Evolutionary conservation across 768 basidiomycete species (phyloP).

Genomic region (Exidia glandulosa): DNA sequence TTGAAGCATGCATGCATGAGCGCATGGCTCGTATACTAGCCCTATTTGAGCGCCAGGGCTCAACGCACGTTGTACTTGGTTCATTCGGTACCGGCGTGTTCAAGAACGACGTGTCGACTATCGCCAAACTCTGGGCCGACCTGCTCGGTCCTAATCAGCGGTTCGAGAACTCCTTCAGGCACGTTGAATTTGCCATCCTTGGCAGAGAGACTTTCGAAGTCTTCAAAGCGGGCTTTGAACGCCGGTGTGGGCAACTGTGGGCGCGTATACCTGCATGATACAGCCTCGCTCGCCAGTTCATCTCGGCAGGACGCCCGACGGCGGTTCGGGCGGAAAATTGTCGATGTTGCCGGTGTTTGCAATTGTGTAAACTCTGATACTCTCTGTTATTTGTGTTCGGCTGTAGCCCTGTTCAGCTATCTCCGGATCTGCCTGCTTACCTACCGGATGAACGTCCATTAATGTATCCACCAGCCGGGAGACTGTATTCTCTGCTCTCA

Average conservation of each 20-base stretch:
- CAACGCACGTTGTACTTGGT: constrained; percentile 52
- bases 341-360: neutral
- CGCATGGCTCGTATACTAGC: constrained; percentile 58
- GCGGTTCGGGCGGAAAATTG: neutral
- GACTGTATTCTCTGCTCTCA: no score
- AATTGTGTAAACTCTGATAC: neutral
- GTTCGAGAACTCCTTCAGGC: constrained; percentile 48
- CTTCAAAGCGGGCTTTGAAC: constrained; percentile 28
- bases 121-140: constrained; percentile 58
- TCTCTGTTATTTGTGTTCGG: neutral
- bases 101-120: constrained; percentile 44
- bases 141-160: constrained; percentile 37
- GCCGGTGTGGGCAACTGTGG: neutral
- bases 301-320: no score
- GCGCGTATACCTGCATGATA: neutral
- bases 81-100: constrained; percentile 76
- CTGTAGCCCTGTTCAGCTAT: neutral
- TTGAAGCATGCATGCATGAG: constrained; percentile 51
- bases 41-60: constrained; percentile 52
- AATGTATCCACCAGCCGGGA: no score
- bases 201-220: constrained; percentile 36
- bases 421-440: no score
- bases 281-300: neutral
- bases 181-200: constrained; percentile 56
- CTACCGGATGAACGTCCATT: no score